These are phyloP conservation scores for Mucor ambiguus DNA, from an alignment of 371 early-diverging fungal genomes.

Conservation along the genomic window DNA sequence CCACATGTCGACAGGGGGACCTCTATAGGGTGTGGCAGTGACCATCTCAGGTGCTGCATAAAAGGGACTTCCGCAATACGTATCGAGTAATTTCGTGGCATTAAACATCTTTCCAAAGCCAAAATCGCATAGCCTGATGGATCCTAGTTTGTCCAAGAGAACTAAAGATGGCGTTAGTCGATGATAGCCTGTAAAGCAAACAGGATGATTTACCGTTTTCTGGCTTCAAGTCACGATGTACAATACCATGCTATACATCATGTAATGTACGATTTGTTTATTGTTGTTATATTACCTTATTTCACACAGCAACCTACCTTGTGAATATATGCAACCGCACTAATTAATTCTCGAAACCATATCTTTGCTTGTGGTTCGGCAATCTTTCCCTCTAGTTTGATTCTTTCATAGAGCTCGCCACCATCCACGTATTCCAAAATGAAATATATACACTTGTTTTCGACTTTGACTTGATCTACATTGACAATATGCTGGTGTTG, in stretches of 20 bases:
- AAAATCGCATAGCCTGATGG: slow-evolving; percentile 90
- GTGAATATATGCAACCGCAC: slow-evolving; percentile 92
- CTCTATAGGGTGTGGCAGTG: slow-evolving; percentile 68
- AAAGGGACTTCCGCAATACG: slow-evolving; percentile 93
- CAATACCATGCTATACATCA: slow-evolving; percentile 48
- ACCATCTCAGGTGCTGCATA: slow-evolving; percentile 90
- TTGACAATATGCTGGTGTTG: slow-evolving; percentile 62
- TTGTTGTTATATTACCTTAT: not conserved
- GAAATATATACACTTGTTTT: slow-evolving; percentile 77
- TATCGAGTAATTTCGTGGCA: slow-evolving; percentile 77
- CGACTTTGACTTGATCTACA: slow-evolving; percentile 87
- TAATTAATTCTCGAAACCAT: slow-evolving; percentile 95
- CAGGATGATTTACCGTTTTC: slow-evolving; percentile 63
- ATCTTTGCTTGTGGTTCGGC: slow-evolving; percentile 83
- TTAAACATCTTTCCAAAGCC: slow-evolving; percentile 88
- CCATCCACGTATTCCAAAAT: slow-evolving; percentile 96
- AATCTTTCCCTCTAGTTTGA: slow-evolving; percentile 85
- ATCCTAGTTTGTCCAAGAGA: slow-evolving; percentile 69
- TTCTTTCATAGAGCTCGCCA: slow-evolving; percentile 94
- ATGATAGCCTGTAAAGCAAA: not conserved
- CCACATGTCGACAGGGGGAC: slow-evolving; percentile 82
- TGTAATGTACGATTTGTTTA: not conserved
- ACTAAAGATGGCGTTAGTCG: slow-evolving; percentile 33
- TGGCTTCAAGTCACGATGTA: slow-evolving; percentile 98
- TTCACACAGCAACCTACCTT: slow-evolving; percentile 23